phyloP scores from a whole-genome alignment of 2,329 filamentous ascomycete species.

The Trichoderma sp. region DNA sequence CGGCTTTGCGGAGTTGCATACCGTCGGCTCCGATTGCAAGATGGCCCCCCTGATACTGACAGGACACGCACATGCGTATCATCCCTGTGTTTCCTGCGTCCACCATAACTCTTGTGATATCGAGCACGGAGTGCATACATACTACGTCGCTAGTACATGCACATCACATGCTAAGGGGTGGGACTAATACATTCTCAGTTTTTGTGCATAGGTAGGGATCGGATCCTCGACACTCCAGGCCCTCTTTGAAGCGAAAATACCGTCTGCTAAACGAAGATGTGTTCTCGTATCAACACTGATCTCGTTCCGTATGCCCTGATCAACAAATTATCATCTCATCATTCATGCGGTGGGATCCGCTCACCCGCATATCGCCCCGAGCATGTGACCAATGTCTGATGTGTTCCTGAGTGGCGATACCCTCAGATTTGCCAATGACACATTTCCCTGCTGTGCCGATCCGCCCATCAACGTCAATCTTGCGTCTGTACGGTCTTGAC shows the following conservation, averaged over 20 bases:
- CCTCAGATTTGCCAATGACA: background rate
- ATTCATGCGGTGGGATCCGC: background rate
- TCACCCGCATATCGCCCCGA: slow-evolving; percentile 4
- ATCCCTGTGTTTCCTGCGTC: background rate
- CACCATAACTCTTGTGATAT: background rate
- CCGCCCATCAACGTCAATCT: background rate
- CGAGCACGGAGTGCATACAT: background rate
- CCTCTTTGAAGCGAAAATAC: background rate
- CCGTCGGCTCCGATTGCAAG: background rate
- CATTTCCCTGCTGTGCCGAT: background rate
- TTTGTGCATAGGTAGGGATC: background rate
- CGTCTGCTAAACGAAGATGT: background rate
- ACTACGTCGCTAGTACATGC: background rate
- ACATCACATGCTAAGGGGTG: background rate
- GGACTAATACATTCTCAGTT: background rate
- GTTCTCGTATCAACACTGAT: background rate
- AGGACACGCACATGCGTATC: background rate
- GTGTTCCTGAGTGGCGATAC: background rate
- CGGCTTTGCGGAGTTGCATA: background rate
- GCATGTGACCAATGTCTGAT: slow-evolving; percentile 10
- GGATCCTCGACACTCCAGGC: background rate
- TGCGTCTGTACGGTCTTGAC: background rate
- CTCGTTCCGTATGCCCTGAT: background rate
- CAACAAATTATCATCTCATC: background rate
- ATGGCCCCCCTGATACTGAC: background rate